A percentile compares a stretch with the other conserved stretches of the same genome.
Evolutionary conservation across 176 grass and related monocot genomes (phyloP).

Genomic region (Thinopyrum elongatum): DNA sequence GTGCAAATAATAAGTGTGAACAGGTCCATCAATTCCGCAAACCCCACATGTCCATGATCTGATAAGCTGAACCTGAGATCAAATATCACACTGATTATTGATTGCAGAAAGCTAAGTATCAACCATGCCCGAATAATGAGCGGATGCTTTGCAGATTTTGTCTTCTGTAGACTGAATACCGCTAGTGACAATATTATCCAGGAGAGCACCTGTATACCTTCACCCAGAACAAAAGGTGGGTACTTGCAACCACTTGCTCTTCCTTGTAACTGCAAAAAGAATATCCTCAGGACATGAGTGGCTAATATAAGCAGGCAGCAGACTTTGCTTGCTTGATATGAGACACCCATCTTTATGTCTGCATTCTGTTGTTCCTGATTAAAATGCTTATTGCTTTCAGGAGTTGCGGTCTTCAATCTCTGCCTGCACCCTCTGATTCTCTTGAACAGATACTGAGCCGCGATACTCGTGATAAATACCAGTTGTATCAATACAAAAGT

Average conservation of each 20-base stretch:
- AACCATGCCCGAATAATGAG: conserved; percentile 70
- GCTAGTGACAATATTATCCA: conserved; percentile 64
- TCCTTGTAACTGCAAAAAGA: conserved; percentile 41
- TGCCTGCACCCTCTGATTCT: conserved; percentile 45
- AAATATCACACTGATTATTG: conserved; percentile 47
- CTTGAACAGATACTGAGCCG: conserved; percentile 50
- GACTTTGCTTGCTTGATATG: conserved; percentile 67
- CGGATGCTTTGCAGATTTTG: conserved; percentile 61
- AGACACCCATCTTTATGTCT: conserved; percentile 37
- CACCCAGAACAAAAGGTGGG: conserved; percentile 45
- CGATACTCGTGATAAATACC: conserved; percentile 51
- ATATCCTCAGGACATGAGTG: conserved; percentile 44
- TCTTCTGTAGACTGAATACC: conserved; percentile 58
- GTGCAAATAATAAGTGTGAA: conserved; percentile 45
- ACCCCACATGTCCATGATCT: conserved; percentile 34
- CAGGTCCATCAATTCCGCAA: conserved; percentile 50
- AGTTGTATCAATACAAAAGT: conserved; percentile 55
- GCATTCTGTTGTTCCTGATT: conserved; percentile 34
- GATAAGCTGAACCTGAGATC: conserved; percentile 58
- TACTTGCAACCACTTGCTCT: conserved; percentile 46
- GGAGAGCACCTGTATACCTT: conserved; percentile 64
- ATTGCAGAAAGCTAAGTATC: conserved; percentile 75
- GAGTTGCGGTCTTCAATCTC: conserved; percentile 26
- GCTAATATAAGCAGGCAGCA: conserved; percentile 72
- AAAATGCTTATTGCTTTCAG: conserved; percentile 33